Evolutionary conservation across 2,329 filamentous ascomycete species (phyloP).

Genomic region (Paramyrothecium roridum): DNA sequence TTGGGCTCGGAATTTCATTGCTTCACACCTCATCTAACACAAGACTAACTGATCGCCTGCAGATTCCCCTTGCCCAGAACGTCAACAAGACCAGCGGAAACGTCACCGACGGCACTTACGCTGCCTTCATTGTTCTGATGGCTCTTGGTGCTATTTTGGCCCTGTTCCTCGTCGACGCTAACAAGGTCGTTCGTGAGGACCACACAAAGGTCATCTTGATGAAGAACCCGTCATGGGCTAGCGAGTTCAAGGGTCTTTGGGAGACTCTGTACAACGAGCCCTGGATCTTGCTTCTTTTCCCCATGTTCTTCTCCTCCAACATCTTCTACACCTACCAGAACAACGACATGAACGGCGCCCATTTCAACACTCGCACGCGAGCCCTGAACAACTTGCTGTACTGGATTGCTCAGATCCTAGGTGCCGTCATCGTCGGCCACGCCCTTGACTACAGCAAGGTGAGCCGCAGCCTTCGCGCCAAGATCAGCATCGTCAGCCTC

Average conservation of each 20-base stretch:
- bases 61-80: slow-evolving; percentile 66
- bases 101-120: slow-evolving; percentile 78
- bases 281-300: slow-evolving; percentile 69
- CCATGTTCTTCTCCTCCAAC: slow-evolving; percentile 79
- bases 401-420: slow-evolving; percentile 73
- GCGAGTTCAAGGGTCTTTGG: slow-evolving; percentile 73
- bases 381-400: slow-evolving; percentile 71
- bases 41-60: slow-evolving; percentile 1
- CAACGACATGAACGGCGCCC: slow-evolving; percentile 66
- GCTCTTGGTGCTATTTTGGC: slow-evolving; percentile 67
- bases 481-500: slow-evolving; percentile 57
- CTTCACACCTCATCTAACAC: no score
- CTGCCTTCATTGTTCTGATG: slow-evolving; percentile 85
- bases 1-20: no score
- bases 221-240: slow-evolving; percentile 85
- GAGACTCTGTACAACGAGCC: slow-evolving; percentile 69
- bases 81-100: slow-evolving; percentile 49
- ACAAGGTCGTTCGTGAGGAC: slow-evolving; percentile 70
- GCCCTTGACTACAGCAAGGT: slow-evolving; percentile 60
- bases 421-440: slow-evolving; percentile 70
- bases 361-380: slow-evolving; percentile 71
- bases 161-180: slow-evolving; percentile 68
- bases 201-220: slow-evolving; percentile 79
- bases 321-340: slow-evolving; percentile 84
- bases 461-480: slow-evolving; percentile 66